Base-by-base conservation (phyloP, 2,329 filamentous ascomycete genomes). In the Ceratocystis destructans region DNA sequence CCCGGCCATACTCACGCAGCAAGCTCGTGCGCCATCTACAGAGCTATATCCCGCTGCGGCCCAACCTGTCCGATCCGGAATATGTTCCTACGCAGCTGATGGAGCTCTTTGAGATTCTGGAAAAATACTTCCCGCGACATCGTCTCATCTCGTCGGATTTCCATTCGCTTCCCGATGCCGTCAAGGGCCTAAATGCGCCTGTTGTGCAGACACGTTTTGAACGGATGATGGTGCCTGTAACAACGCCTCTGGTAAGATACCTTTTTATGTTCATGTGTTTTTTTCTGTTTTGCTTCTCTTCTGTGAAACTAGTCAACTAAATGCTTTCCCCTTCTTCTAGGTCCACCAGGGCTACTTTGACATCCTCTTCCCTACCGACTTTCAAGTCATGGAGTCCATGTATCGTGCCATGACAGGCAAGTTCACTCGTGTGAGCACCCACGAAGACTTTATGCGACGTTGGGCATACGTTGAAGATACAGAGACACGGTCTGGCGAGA, bases 261-360 rank as follows among this genome's bases (percentile, higher is more conserved):
- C 7, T 22, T 28, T 63, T 15, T 45, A 22, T 10, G 25, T 20
- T 8, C 57, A 8, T 55, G 1, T 59, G 7, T 25, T 41, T 2
- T 25, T 25, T 6, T 7, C 50, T 25, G 15, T 15, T 25, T 5
- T 20, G 20, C 45, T 20, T 20, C 15, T 55, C 28, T 31, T 17
- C 6, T 59, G 28, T 12, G 15, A 53, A 53, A 15, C 28, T 17
- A 31, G 20, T 25, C 17, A 22, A 25, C 12, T 12, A 45, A 10
- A 3, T 61, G 3, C 12, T 65, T 8, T 45, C 55, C 22, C 22
- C 22, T 25, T 45, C 50, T 69, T 45, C 50, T 69, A 95, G 90
- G 90, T 96, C 61, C 92, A 97, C 75, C 95, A 99, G 78, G 95
- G 94, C 59, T 97, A 96, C 77, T 99, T 99, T 74, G 95, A 99